These are phyloP conservation scores for Thuidium tamariscinum DNA, from an alignment of 225 moss, liverwort and hornwort genomes.

Conservation along the genomic window DNA sequence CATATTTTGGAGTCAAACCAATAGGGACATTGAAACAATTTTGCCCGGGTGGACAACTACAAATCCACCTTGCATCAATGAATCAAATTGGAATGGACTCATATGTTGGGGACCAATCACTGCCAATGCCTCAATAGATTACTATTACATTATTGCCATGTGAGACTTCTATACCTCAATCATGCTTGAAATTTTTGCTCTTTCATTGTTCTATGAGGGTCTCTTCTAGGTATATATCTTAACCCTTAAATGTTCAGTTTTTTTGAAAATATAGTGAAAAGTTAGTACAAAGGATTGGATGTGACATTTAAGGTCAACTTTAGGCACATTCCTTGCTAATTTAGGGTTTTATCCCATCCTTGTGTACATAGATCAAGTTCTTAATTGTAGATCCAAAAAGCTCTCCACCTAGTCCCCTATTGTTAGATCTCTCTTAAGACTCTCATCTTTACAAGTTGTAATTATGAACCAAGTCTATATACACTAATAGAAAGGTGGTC, in stretches of 20 bases:
- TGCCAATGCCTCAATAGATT: not conserved
- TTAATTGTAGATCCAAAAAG: not conserved
- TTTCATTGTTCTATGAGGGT: not conserved
- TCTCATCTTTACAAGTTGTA: fast-evolving
- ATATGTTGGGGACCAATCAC: not conserved
- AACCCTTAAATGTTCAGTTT: too few relatives aligned
- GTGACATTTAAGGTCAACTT: not conserved
- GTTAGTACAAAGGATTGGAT: fast-evolving
- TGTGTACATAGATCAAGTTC: not conserved
- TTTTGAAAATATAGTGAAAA: not conserved
- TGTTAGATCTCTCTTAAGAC: not conserved
- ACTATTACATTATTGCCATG: not conserved
- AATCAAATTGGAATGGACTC: not conserved
- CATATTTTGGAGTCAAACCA: not conserved
- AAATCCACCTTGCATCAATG: not conserved
- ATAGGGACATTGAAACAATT: not conserved
- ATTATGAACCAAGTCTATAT: not conserved
- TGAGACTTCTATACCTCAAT: not conserved
- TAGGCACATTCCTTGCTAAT: not conserved
- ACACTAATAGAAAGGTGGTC: not conserved
- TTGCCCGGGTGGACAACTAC: not conserved
- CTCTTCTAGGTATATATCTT: not conserved
- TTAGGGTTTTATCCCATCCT: too few relatives aligned
- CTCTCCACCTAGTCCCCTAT: fast-evolving
- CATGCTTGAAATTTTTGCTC: not conserved